These are phyloP conservation scores for Yamadazyma dendronema DNA, from an alignment of 1,139 yeast genomes.

Conservation along the genomic window DNA sequence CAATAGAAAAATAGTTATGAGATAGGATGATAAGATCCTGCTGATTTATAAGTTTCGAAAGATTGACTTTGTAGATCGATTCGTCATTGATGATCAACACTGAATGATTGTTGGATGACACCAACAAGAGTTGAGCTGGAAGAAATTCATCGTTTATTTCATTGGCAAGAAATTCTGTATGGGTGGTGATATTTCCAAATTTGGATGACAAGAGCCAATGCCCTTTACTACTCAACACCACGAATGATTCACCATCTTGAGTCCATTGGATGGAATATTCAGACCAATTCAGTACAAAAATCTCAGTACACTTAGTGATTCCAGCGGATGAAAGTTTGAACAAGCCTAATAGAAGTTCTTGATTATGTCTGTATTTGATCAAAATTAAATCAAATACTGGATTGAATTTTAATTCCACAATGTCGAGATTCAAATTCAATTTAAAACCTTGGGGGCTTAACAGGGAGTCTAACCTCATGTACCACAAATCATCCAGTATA, in stretches of 20 bases:
- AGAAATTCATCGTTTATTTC: conserved; percentile 28
- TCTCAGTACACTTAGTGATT: conserved; percentile 1
- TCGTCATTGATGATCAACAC: conserved; percentile 23
- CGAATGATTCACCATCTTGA: conserved; percentile 36
- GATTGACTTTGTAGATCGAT: conserved; percentile 22
- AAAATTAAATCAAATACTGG: conserved; percentile 18
- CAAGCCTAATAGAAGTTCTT: conserved; percentile 4
- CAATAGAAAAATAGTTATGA: conserved; percentile 27
- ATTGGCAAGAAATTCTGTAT: conserved; percentile 23
- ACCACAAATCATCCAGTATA: conserved; percentile 30
- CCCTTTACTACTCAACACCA: conserved; percentile 21
- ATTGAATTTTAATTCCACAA: conserved; percentile 21
- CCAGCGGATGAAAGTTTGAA: conserved; percentile 2
- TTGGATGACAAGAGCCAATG: conserved; percentile 36
- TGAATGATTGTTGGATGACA: conserved; percentile 27
- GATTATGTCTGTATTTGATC: conserved; percentile 2
- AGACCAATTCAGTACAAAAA: conserved; percentile 1
- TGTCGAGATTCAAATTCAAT: conserved; percentile 10
- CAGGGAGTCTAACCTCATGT: conserved; percentile 17
- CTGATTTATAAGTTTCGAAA: conserved; percentile 19
- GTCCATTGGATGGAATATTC: conserved; percentile 27
- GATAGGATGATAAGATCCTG: conserved; percentile 22
- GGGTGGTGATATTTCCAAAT: conserved; percentile 35
- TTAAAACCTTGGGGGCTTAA: conserved; percentile 17
- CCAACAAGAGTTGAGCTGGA: conserved; percentile 20